These are phyloP conservation scores for Babesia divergens DNA, from an alignment of 169 alveolate species.

Conservation along the genomic window DNA sequence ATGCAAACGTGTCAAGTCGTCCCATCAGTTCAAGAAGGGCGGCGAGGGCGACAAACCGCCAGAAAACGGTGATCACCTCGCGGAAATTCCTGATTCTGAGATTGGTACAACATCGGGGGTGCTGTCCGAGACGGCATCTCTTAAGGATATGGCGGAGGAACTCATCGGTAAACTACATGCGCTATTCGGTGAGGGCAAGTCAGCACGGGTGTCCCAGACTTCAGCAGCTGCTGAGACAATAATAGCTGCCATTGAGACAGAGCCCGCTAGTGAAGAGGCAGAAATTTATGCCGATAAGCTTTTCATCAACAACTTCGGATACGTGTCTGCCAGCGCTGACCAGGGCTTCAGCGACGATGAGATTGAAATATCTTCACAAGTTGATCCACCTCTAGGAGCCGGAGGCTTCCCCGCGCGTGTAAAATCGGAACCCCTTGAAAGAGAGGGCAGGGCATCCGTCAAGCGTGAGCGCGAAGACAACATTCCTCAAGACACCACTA, in stretches of 20 bases:
- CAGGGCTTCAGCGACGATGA: constrained; percentile 14
- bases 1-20: constrained; percentile 37
- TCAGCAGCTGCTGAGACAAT: constrained; percentile 37
- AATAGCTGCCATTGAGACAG: constrained; percentile 12
- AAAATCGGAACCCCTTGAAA: not conserved
- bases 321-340: constrained; percentile 6
- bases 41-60: not conserved
- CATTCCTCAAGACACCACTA: not conserved
- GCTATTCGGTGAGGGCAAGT: constrained; percentile 52
- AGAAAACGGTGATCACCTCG: not conserved
- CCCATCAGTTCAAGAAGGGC: not conserved
- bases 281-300: not conserved
- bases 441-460: not conserved
- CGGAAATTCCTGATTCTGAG: not conserved
- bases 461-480: not conserved
- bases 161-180: constrained; percentile 11
- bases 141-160: constrained; percentile 55
- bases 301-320: constrained; percentile 18
- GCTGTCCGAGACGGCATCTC: not conserved
- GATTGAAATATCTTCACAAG: no score
- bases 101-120: not conserved
- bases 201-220: constrained; percentile 19
- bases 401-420: no score
- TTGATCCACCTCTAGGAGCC: no score
- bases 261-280: not conserved